Evolutionary conservation across 2,329 filamentous ascomycete genomes (phyloP).

Genomic region (Aureobasidium uvarum): DNA sequence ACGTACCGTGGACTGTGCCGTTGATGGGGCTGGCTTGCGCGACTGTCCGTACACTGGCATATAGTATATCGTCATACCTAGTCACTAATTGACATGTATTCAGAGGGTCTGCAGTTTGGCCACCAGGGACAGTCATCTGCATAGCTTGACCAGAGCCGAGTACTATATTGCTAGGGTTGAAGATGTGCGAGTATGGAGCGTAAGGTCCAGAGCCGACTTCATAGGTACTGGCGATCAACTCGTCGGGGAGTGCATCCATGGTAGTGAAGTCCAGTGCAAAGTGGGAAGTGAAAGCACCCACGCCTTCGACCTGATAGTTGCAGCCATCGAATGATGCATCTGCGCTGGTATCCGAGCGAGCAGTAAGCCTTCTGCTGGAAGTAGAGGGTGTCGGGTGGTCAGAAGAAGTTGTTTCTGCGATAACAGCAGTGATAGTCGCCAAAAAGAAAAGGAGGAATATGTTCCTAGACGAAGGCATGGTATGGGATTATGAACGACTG

Average conservation of each 20-base stretch:
- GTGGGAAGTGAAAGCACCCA: conserved; percentile 26
- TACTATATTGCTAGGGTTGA: conserved; percentile 27
- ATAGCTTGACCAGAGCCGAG: conserved; percentile 23
- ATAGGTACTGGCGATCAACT: conserved; percentile 24
- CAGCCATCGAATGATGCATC: conserved; percentile 17
- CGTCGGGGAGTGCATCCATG: conserved; percentile 20
- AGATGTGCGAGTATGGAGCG: conserved; percentile 27
- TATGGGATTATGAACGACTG: neutral
- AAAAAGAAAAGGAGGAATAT: neutral
- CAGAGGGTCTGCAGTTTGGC: conserved; percentile 17
- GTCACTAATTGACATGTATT: conserved; percentile 61
- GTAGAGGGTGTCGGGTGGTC: neutral
- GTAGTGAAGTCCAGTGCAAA: conserved; percentile 27
- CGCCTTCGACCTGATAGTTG: conserved; percentile 21
- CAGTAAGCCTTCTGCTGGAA: neutral
- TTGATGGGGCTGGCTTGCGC: conserved; percentile 61
- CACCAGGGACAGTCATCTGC: conserved; percentile 23
- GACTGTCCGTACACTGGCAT: conserved; percentile 67
- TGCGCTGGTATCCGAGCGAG: neutral
- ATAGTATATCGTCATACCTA: conserved; percentile 59
- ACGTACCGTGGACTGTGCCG: conserved; percentile 66
- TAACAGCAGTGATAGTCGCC: neutral
- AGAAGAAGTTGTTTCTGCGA: neutral
- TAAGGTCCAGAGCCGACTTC: conserved; percentile 22
- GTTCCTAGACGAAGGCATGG: neutral